Evolutionary conservation across 75 land plant genomes (phyloP), one percentile per base, ranked within the genome.

Genomic region (Larix kaempferi): DNA sequence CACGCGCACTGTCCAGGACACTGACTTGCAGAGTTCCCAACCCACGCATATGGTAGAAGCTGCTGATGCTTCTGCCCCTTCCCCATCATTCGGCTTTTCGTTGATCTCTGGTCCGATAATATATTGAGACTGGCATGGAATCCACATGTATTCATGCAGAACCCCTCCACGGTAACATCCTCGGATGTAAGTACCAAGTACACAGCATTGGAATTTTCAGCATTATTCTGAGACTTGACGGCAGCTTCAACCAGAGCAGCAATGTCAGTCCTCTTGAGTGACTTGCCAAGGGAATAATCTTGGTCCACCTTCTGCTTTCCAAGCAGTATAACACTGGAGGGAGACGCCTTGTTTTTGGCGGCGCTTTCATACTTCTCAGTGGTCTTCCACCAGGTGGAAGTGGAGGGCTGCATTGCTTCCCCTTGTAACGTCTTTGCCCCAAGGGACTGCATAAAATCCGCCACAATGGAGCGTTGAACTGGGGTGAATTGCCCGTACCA

Each of bases 401-500:
- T 29, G 33, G 33, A 29, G 33, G 33, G 33, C 33, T 29, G 33
- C 33, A 29, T 29, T 29, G 33, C 33, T 29, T 29, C 33, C 33
- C 33, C 33, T 29, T 29, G 1, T 29, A 29, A 29, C 33, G 33
- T 29, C 33, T 29, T 29, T 29, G 33, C 33, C 33, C 33, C 33
- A 29, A 29, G 33, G 33, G 33, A 29, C 33, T 29, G 33, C 33
- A 29, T 0, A 29, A 29, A 29, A 29, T 29, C 33, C 1, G 75
- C 59, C 73, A 93, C 80, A 55, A 87, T 89, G 76, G 87, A 73
- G 26, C 84, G 77, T 77, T 91, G 33, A 29, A 29, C 33, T 0
- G 33, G 33, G 33, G 33, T 29, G 33, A 29, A n/a, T n/a, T 67
- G 26, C 10, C 96, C 96, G 71, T 93, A 93, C 94, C 37, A 93